Conservation (phyloP, 169 alveolate species). For the Babesia bigemina region DNA sequence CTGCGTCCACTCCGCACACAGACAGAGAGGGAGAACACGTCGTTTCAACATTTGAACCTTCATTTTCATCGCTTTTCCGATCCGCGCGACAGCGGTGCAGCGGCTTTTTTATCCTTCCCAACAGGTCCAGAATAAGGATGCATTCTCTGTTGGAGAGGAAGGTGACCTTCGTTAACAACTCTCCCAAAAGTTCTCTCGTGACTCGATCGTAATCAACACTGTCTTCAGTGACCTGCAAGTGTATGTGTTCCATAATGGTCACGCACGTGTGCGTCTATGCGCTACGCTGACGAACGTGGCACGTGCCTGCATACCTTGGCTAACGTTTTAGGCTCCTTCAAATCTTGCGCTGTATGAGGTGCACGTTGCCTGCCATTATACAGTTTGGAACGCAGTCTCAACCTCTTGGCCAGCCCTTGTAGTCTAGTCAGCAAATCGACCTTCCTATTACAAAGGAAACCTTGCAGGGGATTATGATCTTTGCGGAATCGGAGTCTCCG, state of each 20-base stretch:
- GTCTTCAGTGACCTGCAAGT: slow-evolving; percentile 34
- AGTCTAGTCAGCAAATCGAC: slow-evolving; percentile 34
- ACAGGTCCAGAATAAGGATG: slow-evolving; percentile 20
- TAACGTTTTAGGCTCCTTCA: neutral
- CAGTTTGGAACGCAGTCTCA: slow-evolving; percentile 46
- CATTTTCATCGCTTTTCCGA: neutral
- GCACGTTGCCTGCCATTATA: slow-evolving; percentile 1
- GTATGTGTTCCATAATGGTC: too few species aligned
- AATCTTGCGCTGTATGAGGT: neutral
- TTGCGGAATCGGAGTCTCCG: neutral
- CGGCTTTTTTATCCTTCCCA: slow-evolving; percentile 55
- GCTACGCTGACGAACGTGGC: too few species aligned
- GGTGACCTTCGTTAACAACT: slow-evolving; percentile 30
- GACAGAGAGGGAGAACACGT: neutral
- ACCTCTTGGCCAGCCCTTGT: slow-evolving; percentile 51
- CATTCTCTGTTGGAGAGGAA: slow-evolving; percentile 57
- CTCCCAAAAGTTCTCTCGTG: slow-evolving; percentile 18
- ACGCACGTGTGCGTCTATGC: too few species aligned
- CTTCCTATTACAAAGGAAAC: slow-evolving; percentile 39
- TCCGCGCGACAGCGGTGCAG: slow-evolving; percentile 4
- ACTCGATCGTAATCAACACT: slow-evolving; percentile 23
- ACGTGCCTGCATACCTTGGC: neutral
- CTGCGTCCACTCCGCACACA: too few species aligned
- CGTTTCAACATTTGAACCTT: neutral
- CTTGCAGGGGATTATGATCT: slow-evolving; percentile 1